Conservation (phyloP, 495 filamentous ascomycete genomes). For the Penicillium malachiteum region DNA sequence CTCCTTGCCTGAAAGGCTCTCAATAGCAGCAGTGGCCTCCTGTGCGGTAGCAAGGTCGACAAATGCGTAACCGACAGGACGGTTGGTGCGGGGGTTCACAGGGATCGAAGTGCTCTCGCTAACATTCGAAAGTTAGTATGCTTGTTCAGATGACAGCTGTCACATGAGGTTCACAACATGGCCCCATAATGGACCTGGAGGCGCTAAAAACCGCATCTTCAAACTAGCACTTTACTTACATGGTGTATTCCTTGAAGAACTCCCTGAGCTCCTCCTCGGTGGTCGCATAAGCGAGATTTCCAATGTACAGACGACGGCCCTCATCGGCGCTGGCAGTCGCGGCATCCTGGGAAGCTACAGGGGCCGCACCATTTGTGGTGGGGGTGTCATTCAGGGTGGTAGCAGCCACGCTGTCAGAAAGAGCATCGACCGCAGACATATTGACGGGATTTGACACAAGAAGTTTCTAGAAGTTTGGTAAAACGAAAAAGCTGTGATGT, state of each 20-base stretch:
- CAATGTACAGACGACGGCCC: slow-evolving; percentile 98
- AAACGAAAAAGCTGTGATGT: slow-evolving; percentile 25
- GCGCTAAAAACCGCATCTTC: background rate
- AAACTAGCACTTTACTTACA: slow-evolving; percentile 65
- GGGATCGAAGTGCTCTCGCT: slow-evolving; percentile 98
- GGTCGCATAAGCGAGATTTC: slow-evolving; percentile 99
- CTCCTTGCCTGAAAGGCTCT: slow-evolving; percentile 91
- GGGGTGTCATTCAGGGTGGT: slow-evolving; percentile 53
- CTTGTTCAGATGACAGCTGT: background rate
- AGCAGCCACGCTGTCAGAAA: slow-evolving; percentile 50
- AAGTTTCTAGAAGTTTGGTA: slow-evolving; percentile 21
- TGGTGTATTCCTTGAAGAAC: slow-evolving; percentile 96
- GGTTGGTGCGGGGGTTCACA: slow-evolving; percentile 96
- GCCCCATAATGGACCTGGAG: background rate
- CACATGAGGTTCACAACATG: background rate
- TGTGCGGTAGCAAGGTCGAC: slow-evolving; percentile 92
- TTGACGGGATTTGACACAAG: slow-evolving; percentile 47
- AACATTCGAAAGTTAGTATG: slow-evolving; percentile 20
- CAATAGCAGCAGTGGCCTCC: slow-evolving; percentile 92
- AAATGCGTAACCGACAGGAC: slow-evolving; percentile 98
- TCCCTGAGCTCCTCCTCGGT: slow-evolving; percentile 99
- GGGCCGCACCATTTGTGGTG: slow-evolving; percentile 79
- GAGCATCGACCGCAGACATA: slow-evolving; percentile 59
- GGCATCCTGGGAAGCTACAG: slow-evolving; percentile 69
- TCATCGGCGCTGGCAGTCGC: slow-evolving; percentile 95